Conservation (phyloP, 805 yeast genomes). For the Candida anglica region DNA sequence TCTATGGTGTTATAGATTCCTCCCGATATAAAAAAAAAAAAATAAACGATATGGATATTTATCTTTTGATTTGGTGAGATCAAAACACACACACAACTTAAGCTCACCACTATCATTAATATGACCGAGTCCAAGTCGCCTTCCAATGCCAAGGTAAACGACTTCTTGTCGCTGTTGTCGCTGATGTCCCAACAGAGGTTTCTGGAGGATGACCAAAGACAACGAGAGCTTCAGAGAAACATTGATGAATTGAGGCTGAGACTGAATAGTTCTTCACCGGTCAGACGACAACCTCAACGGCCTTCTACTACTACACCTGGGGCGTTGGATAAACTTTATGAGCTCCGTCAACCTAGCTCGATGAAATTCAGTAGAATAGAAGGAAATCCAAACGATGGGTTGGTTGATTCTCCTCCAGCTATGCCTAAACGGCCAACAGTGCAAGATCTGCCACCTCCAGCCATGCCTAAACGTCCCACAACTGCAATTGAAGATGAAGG, state of each 20-base stretch:
- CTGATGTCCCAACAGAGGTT: constrained; percentile 31
- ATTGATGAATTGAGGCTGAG: constrained; percentile 25
- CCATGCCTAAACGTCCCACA: too few species aligned
- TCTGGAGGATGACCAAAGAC: constrained; percentile 31
- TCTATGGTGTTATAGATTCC: too few species aligned
- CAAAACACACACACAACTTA: too few species aligned
- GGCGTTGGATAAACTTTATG: background rate
- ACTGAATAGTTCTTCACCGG: constrained; percentile 19
- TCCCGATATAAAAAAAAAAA: too few species aligned
- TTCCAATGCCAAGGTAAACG: constrained; percentile 31
- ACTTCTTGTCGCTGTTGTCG: constrained; percentile 32
- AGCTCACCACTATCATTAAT: too few species aligned
- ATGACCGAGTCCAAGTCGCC: too few species aligned
- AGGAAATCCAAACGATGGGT: too few species aligned
- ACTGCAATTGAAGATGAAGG: too few species aligned
- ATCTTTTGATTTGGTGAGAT: too few species aligned
- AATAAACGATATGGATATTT: too few species aligned
- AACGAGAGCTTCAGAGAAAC: constrained; percentile 27
- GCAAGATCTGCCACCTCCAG: too few species aligned
- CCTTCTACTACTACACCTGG: constrained; percentile 1
- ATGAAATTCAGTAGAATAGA: constrained; percentile 13
- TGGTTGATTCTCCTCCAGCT: constrained; percentile 7
- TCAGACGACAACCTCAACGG: constrained; percentile 7
- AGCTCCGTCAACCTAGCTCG: constrained; percentile 5
- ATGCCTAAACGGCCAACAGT: constrained; percentile 8